phyloP scores from a whole-genome alignment of 1,139 yeast species.

The Hanseniaspora uvarum region DNA sequence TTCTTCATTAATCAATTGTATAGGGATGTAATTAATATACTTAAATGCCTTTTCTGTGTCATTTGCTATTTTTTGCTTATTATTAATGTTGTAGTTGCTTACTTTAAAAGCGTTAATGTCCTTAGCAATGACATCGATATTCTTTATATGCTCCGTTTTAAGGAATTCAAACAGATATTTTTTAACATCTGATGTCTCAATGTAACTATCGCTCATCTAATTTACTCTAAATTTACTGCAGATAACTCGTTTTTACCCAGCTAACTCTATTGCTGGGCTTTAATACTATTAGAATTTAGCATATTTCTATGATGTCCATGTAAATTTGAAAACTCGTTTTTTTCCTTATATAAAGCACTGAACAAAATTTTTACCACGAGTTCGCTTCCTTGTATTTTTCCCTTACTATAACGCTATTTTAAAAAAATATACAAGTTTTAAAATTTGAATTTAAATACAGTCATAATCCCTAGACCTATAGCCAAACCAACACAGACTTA shows the following conservation, averaged over 20 bases:
- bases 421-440: too few species aligned
- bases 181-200: neutral
- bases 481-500: neutral
- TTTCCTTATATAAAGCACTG: neutral
- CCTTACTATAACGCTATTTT: neutral
- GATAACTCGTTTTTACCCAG: too few species aligned
- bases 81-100: slow-evolving; percentile 8
- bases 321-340: neutral
- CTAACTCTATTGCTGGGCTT: too few species aligned
- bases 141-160: slow-evolving; percentile 3
- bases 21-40: slow-evolving; percentile 13
- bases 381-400: neutral
- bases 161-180: neutral
- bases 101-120: neutral
- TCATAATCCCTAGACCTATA: neutral
- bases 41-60: slow-evolving; percentile 1
- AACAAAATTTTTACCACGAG: neutral
- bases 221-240: too few species aligned
- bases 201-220: neutral
- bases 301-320: neutral
- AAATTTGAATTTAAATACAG: too few species aligned
- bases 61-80: neutral
- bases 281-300: too few species aligned
- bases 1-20: neutral
- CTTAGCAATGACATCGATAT: slow-evolving; percentile 7